These are phyloP conservation scores for Eimeria sp. DNA, from an alignment of 169 alveolate genomes.

Conservation along the genomic window DNA sequence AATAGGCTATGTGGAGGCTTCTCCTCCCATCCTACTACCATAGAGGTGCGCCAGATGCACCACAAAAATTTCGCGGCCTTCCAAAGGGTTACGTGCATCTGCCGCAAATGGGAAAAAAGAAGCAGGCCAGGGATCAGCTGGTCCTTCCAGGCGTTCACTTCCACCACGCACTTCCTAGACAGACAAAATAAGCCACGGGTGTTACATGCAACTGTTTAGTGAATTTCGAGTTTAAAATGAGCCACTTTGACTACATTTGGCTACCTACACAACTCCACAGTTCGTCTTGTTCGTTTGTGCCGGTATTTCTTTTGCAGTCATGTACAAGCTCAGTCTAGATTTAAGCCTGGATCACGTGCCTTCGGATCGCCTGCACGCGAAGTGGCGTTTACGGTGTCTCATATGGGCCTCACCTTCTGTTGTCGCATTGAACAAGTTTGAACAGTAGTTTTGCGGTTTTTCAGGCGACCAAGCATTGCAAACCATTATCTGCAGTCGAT, in stretches of 20 bases:
- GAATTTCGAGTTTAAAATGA: background rate
- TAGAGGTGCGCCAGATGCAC: background rate
- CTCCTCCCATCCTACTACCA: background rate
- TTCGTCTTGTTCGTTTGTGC: background rate
- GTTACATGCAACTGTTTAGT: background rate
- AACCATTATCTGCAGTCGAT: background rate
- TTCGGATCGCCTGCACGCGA: background rate
- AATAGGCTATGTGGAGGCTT: background rate
- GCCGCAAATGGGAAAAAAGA: background rate
- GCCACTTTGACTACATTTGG: background rate
- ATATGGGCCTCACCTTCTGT: background rate
- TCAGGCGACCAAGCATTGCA: background rate
- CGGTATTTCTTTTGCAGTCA: background rate
- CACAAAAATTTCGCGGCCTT: background rate
- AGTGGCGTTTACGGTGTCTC: background rate
- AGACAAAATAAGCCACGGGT: background rate
- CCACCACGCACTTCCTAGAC: background rate
- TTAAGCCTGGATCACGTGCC: background rate
- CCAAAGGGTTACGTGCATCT: background rate
- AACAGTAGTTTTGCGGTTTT: background rate
- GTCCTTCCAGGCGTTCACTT: background rate
- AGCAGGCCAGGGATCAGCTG: background rate
- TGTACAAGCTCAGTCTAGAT: background rate
- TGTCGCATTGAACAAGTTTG: background rate
- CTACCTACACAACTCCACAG: background rate